Evolutionary conservation across 1,284 basidiomycete genomes (phyloP).

Genomic region (Sparassis latifolia): DNA sequence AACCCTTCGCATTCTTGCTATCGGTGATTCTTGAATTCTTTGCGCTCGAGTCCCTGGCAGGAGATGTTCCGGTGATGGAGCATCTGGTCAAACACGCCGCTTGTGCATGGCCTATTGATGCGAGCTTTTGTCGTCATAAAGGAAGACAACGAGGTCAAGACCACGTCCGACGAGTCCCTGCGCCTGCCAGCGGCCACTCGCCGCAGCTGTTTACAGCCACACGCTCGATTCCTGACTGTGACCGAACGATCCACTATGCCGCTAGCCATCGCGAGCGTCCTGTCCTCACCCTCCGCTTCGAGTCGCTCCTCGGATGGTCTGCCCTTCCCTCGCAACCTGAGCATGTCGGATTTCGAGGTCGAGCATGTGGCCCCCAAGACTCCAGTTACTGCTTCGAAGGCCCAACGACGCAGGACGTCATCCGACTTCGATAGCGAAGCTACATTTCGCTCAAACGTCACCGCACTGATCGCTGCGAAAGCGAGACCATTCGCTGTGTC

Average conservation of each 20-base stretch:
- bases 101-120: constrained; percentile 13
- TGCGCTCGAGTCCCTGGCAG: neutral
- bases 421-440: constrained; percentile 45
- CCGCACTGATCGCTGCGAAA: constrained; percentile 51
- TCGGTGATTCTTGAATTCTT: neutral
- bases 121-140: constrained; percentile 25
- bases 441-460: constrained; percentile 49
- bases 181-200: too few relatives aligned
- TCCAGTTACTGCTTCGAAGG: constrained; percentile 17
- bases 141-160: constrained; percentile 8
- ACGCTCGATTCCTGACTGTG: too few relatives aligned
- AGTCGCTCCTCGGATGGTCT: constrained; percentile 23
- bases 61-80: constrained; percentile 5
- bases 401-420: constrained; percentile 22
- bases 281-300: constrained; percentile 22
- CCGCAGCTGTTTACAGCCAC: too few relatives aligned
- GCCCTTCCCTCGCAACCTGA: constrained; percentile 25
- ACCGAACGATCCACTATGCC: constrained; percentile 11
- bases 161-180: neutral
- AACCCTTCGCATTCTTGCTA: neutral
- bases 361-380: constrained; percentile 37
- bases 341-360: constrained; percentile 42
- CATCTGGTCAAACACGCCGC: constrained; percentile 18
- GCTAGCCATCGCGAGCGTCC: constrained; percentile 19
- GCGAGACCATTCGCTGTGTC: constrained; percentile 57